A percentile compares a stretch with the other conserved stretches of the same genome.
phyloP scores from a whole-genome alignment of 2,329 filamentous ascomycete species.

The Colletotrichum lini region DNA sequence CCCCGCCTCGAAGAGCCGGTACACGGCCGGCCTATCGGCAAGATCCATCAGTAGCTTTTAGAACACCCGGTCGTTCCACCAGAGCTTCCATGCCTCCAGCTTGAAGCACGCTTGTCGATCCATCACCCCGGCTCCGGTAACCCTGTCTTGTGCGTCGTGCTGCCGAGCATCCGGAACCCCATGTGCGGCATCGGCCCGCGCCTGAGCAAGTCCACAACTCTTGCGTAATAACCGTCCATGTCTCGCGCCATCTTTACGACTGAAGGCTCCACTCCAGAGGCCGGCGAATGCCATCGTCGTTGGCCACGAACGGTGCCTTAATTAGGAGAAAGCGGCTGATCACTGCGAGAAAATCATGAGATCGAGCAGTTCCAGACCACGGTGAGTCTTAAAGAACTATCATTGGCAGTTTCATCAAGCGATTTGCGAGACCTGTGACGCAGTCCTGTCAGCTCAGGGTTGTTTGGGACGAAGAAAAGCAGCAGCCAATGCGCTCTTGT shows the following conservation, averaged over 20 bases:
- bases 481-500: too few species aligned
- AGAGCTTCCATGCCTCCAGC: constrained; percentile 59
- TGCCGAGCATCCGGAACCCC: constrained; percentile 45
- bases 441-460: too few species aligned
- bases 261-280: constrained; percentile 48
- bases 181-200: constrained; percentile 46
- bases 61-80: constrained; percentile 57
- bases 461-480: too few species aligned
- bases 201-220: constrained; percentile 43
- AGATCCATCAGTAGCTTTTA: constrained; percentile 59
- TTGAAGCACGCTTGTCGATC: constrained; percentile 57
- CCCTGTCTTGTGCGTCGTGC: constrained; percentile 50
- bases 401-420: too few species aligned
- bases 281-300: constrained; percentile 51
- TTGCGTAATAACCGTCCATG: constrained; percentile 49
- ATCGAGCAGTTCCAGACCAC: constrained; percentile 33
- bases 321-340: constrained; percentile 47
- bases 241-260: constrained; percentile 46
- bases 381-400: constrained; percentile 14
- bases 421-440: too few species aligned
- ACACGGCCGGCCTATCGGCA: constrained; percentile 55
- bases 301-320: constrained; percentile 48
- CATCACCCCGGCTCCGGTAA: constrained; percentile 59
- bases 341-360: constrained; percentile 50
- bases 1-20: constrained; percentile 58